Base-by-base conservation (phyloP, 352 stramenopile genomes). In the Phytophthora colocasiae region DNA sequence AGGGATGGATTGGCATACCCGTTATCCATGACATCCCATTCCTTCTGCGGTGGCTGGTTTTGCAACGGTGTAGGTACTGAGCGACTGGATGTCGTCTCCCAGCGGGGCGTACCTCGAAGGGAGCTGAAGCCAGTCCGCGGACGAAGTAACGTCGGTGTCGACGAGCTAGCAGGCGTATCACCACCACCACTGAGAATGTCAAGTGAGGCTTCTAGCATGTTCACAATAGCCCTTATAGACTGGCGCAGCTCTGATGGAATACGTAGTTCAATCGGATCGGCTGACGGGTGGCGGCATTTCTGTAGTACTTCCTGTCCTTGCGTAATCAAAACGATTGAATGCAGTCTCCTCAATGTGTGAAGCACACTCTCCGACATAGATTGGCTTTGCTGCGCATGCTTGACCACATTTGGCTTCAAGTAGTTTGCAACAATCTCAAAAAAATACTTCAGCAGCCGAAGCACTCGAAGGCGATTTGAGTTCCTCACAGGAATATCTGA, bases 291-390 rank as follows among this genome's bases (percentile, higher is more conserved):
- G 36, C 51, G 68, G 39, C 83, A 79, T 6, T 40, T 53, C 15
- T 47, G 19, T 2, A 95, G 36, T 15, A 64, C 63, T 7, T 68
- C 15, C 8, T 56, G 63, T 4, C 78, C 83, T 81, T 95, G 84
- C 4, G 89, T 63, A n/a, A 91, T 45, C 15, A 95, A 36, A 47
- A 93, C 87, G n/a, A 93, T 68, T 10, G 73, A 69, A 43, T 93
- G 71, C 24, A 93, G 73, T 12, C 66, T 75, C 38, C 72, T 71
- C 41, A 93, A 49, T 19, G 80, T 63, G 31, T 71, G 65, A 12
- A 85, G 31, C 29, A 79, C 59, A 8, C 52, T 74, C 5, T 75
- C 67, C 5, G 78, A 69, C 45, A 81, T 76, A 4, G 57, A 71
- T 22, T 71, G 59, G n/a, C 59, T 73, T 19, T 77, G 53, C 5